Evolutionary conservation across 1,139 yeast genomes (phyloP), one percentile per base, ranked within the genome.

Genomic region (Tardiomyces depauwii): DNA sequence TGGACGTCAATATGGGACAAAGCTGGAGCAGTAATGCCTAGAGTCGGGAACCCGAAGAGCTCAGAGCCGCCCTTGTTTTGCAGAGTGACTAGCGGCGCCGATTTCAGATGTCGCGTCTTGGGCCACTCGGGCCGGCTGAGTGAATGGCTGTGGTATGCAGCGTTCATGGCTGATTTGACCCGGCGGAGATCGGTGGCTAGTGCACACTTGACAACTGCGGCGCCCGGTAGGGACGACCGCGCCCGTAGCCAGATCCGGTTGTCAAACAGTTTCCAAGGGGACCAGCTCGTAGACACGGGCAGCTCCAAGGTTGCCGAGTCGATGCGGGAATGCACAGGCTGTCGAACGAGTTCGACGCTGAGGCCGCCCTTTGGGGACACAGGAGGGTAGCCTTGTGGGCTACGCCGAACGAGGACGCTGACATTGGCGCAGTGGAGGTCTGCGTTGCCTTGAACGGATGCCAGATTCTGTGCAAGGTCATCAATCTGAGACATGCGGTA

Each of bases 241-340:
- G 5, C 36, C 5, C 64, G 51, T 19, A 62, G 40, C 61, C 61
- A 60, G 48, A 56, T 58, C 30, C 66, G 47, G 40, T 56, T 51
- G 41, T 62, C 66, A 14, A 60, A 45, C 14, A 59, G 46, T 18
- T 41, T 39, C 64, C 63, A 61, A 0, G 43, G 43, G 13, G 54
- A 47, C 57, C 56, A 54, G 2, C 14, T 18, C 1, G 39, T 14
- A 1, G 49, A 42, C 3, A 50, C 53, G 13, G 18, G 13, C 40
- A 21, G 10, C 10, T 30, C 36, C 10, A 13, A 5, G 10, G 3
- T 5, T 30, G 36, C 10, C 11, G 36, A 5, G 36, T 21, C 36
- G 16, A 10, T 14, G 5, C 16, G 36, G n/a, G 36, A 4, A 14
- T 30, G 36, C 5, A 30, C 10, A 14, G 36, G 36, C 16, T 30